Evolutionary conservation across 805 yeast species (phyloP), one percentile per base, ranked within the genome.

Genomic region (Cyberlindnera maclurae): DNA sequence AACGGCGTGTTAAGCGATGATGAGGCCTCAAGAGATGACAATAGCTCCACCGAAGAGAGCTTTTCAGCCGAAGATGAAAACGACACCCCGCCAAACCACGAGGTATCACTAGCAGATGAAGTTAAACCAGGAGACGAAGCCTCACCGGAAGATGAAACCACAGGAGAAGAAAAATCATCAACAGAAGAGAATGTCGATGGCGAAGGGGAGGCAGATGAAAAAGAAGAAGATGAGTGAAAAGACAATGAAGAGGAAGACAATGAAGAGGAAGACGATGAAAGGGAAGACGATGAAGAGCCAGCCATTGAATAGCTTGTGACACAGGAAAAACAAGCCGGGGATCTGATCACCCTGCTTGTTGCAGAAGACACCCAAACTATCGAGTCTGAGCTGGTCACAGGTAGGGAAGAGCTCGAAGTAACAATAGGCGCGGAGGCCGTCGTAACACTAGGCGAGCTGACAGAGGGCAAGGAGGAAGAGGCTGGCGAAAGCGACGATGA

Each of bases 151-250:
- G 35, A 29, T 15, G 34, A 37, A 20, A 34, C 18, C 17, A 12
- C 8, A 15, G 28, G 18, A 12, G 33, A 29, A 28, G 41, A 29
- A 3, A 39, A 18, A 10, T 33, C 16, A 9, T 29, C 34, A 12
- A 36, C 15, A 11, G 37, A 29, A 13, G 33, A 29, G n/a, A n/a
- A n/a, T n/a, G n/a, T n/a, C 9, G 37, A 33, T 29, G 41, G 20
- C 15, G 3, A 16, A 11, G 3, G 4, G 12, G 40, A 29, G 13
- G 27, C 41, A 24, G 43, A 28, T 7, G 38, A 22, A 16, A 37
- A 26, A 7, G 41, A 26, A 4, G 32, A 3, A 15, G 20, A 31
- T 17, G 33, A 26, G 17, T 13, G 5, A 11, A 39, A 20, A 8
- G 34, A 3, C n/a, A 16, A 31, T 15, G 34, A 27, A 13, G 28